Evolutionary conservation across 2,329 filamentous ascomycete genomes (phyloP), one percentile per base, ranked within the genome.

Genomic region (Monosporascus sp.): DNA sequence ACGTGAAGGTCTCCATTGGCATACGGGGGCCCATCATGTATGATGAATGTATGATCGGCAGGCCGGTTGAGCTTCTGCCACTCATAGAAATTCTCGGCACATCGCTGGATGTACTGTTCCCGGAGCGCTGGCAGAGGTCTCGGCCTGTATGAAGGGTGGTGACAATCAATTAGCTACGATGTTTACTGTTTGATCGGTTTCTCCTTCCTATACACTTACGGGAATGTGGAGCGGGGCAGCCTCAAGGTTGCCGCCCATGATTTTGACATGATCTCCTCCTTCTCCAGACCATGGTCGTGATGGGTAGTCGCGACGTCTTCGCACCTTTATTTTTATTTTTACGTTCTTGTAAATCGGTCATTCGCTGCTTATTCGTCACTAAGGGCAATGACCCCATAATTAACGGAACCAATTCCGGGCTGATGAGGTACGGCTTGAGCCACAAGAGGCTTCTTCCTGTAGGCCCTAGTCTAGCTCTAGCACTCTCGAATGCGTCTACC

Each of bases 1-100:
- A 95, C 85, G 66, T 99, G 94, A 9, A 99, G 80, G 45, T 81
- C 82, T 15, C 94, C 94, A 73, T 99, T 99, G 58, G 94, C 94
- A 69, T 97, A 99, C 0, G 94, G 94, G 0, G 94, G 94, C 0
- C 94, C 94, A 83, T 99, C 94, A 67, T 97, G 94, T 8, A 99
- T 77, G 2, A 91, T 76, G 60, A 97, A 99, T 0, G 79, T 77
- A 44, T 82, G 72, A 37, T 81, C 72, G 35, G 68, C 70, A 3
- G 81, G 74, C 58, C 83, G 73, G 55, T 77, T 73, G 52, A 71
- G 69, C 57, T 78, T 77, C 76, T 99, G 94, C 92, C 92, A 97
- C 65, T 82, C 75, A 74, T 97, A 99, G 15, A 97, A 80, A 50
- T 92, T 86, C 74, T 96, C 89, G 71, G 90, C 87, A 72, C 88